A percentile compares a stretch with the other conserved stretches of the same genome.
Conservation (phyloP, 352 stramenopile species). For the Globisporangium echinulatum region DNA sequence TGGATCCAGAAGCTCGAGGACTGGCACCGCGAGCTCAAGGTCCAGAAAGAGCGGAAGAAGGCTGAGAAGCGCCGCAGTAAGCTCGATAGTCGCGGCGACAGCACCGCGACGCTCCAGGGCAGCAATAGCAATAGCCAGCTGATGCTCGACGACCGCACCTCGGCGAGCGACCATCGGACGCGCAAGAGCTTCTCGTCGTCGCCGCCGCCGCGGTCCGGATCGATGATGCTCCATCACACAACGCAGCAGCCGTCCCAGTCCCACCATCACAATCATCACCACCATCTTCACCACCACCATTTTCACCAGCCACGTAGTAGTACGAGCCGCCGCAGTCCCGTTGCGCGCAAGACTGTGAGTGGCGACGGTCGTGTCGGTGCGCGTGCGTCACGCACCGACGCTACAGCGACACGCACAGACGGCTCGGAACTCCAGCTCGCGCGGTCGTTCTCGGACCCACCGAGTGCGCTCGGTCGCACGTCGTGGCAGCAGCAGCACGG, state of each 20-base stretch:
- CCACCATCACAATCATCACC: too few species aligned
- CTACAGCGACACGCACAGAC: too few species aligned
- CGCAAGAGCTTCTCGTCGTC: slow-evolving; percentile 19
- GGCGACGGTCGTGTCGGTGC: slow-evolving; percentile 6
- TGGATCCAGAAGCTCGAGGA: slow-evolving; percentile 79
- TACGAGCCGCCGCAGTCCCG: too few species aligned
- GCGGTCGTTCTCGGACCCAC: slow-evolving; percentile 55
- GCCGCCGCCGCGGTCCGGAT: slow-evolving; percentile 2
- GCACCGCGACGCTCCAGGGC: slow-evolving; percentile 4
- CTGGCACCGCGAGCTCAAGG: slow-evolving; percentile 77
- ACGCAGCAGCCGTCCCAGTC: too few species aligned
- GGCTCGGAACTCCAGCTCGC: slow-evolving; percentile 25
- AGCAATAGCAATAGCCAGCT: slow-evolving; percentile 17
- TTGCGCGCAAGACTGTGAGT: slow-evolving; percentile 1
- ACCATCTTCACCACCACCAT: too few species aligned
- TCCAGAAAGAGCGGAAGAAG: slow-evolving; percentile 74
- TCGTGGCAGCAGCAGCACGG: slow-evolving; percentile 27
- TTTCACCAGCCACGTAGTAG: too few species aligned
- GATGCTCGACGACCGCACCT: slow-evolving; percentile 8
- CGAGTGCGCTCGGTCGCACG: slow-evolving; percentile 20
- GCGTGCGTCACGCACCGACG: slow-evolving; percentile 12
- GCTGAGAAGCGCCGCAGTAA: slow-evolving; percentile 59
- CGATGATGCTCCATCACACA: not conserved
- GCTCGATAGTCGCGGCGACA: slow-evolving; percentile 32
- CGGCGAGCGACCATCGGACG: slow-evolving; percentile 14